These are phyloP conservation scores for Neofusicoccum sp. DNA, from an alignment of 2,329 filamentous ascomycete genomes.

Conservation along the genomic window DNA sequence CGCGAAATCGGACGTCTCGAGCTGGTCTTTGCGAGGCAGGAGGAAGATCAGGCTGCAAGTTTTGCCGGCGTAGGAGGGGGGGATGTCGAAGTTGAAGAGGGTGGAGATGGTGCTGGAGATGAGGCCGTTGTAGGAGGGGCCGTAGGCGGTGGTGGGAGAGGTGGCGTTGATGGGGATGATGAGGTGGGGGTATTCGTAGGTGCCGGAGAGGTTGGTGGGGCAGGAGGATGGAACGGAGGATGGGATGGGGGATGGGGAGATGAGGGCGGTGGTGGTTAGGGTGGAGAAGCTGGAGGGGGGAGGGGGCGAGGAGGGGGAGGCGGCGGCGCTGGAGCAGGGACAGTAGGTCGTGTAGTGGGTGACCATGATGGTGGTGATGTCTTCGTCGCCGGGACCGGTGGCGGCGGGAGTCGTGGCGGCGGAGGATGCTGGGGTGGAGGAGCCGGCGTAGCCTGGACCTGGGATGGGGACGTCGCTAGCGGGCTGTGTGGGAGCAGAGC, in stretches of 20 bases:
- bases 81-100: slow-evolving; percentile 50
- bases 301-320: neutral
- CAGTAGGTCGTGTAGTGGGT: slow-evolving; percentile 10
- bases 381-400: neutral
- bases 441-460: neutral
- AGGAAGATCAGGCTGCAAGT: slow-evolving; percentile 65
- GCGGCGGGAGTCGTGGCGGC: neutral
- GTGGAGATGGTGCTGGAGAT: slow-evolving; percentile 37
- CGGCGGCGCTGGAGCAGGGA: neutral
- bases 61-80: slow-evolving; percentile 22
- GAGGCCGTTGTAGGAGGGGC: slow-evolving; percentile 26
- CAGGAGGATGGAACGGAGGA: neutral
- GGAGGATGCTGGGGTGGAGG: neutral
- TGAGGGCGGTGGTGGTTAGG: neutral
- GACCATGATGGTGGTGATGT: neutral
- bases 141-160: slow-evolving; percentile 23
- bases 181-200: slow-evolving; percentile 33
- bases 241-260: slow-evolving; percentile 9
- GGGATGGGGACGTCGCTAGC: neutral
- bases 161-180: slow-evolving; percentile 31
- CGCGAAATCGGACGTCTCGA: slow-evolving; percentile 57
- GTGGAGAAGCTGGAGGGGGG: neutral
- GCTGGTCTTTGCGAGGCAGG: slow-evolving; percentile 56
- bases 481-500: neutral
- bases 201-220: slow-evolving; percentile 30